Percentiles rank a stretch among this genome's conserved stretches.
Conservation (phyloP, 208 protist genomes). For the Kentomonas sorsogonicus region DNA sequence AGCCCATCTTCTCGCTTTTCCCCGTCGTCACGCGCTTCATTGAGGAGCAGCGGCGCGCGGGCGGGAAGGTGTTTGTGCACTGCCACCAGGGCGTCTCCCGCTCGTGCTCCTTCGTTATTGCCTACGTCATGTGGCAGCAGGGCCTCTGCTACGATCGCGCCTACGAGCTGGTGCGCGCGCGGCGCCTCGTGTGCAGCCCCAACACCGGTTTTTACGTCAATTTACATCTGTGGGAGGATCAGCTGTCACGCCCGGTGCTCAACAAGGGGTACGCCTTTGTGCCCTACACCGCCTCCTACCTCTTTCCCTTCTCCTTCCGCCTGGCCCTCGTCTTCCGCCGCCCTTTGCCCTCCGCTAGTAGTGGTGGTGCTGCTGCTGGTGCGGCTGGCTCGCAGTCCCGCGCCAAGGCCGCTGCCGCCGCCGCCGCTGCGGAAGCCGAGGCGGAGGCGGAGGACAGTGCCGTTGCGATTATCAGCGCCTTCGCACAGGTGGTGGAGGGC, state of each 20-base stretch:
- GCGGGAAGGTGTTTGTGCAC: constrained; percentile 88
- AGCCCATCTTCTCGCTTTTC: constrained; percentile 90
- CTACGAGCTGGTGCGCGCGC: constrained; percentile 67
- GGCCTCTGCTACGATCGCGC: constrained; percentile 77
- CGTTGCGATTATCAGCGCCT: constrained; percentile 18
- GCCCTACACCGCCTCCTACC: constrained; percentile 38
- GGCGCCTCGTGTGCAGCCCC: constrained; percentile 75
- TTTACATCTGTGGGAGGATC: constrained; percentile 68
- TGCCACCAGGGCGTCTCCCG: constrained; percentile 94
- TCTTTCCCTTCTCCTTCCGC: constrained; percentile 57
- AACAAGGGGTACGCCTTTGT: constrained; percentile 57
- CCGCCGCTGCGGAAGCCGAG: not conserved
- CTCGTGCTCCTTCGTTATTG: constrained; percentile 85
- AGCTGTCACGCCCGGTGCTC: constrained; percentile 39
- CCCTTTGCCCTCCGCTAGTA: no score
- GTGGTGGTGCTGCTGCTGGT: no score
- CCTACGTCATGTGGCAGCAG: constrained; percentile 89
- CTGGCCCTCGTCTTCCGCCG: constrained; percentile 34
- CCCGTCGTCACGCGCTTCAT: constrained; percentile 85
- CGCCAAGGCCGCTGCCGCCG: no score
- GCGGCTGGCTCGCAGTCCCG: no score
- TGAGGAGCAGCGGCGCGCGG: constrained; percentile 37
- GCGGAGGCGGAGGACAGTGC: constrained; percentile 16
- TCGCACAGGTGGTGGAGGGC: constrained; percentile 14
- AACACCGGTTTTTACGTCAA: constrained; percentile 91